These are phyloP conservation scores for Chrysoporthe puriensis DNA, from an alignment of 2,329 filamentous ascomycete genomes.

Conservation along the genomic window DNA sequence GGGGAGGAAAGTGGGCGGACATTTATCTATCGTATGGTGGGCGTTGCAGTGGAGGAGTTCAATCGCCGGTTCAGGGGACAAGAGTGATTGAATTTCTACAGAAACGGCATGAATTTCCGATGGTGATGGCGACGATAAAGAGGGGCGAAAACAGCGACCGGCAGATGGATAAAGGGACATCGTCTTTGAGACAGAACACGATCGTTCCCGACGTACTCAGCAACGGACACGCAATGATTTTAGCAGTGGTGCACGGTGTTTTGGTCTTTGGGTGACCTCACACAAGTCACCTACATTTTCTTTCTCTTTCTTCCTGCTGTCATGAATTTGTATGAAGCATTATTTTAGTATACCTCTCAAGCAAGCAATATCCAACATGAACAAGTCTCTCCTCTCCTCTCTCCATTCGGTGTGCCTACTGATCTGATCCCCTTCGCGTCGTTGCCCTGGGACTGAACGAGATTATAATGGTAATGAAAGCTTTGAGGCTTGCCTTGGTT, in stretches of 20 bases:
- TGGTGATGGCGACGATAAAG: no score
- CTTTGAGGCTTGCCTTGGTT: background rate
- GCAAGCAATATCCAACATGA: background rate
- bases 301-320: background rate
- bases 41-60: slow-evolving; percentile 68
- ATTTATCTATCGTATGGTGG: slow-evolving; percentile 68
- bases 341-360: background rate
- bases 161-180: background rate
- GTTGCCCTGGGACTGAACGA: no score
- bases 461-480: no score
- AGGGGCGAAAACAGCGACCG: background rate
- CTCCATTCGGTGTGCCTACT: background rate
- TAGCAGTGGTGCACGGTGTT: slow-evolving; percentile 1
- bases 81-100: slow-evolving; percentile 34
- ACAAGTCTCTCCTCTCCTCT: background rate
- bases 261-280: no score
- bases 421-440: background rate
- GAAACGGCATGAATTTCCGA: background rate
- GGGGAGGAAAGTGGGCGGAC: slow-evolving; percentile 77
- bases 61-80: slow-evolving; percentile 61
- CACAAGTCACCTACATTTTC: background rate
- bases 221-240: background rate
- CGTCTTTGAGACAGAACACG: background rate
- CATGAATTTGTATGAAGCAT: background rate
- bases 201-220: background rate